Base-by-base conservation (phyloP, 148 eudicot genomes). In the Oxyria digyna region DNA sequence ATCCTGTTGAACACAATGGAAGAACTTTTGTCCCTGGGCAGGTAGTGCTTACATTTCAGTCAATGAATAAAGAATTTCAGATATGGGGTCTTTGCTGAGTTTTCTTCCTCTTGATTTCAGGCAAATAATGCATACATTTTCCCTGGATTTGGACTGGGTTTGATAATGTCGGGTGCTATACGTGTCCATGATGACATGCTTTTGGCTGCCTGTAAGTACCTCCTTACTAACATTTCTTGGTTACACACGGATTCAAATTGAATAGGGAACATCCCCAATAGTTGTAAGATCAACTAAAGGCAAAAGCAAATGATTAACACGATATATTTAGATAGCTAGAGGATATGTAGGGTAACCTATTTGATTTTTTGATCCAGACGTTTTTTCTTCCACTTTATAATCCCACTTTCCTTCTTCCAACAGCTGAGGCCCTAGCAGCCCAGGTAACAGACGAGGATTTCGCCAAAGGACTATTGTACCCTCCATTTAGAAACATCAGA, bases 141-240 rank as follows among this genome's bases (percentile, higher is more conserved):
- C 79, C 98, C 98, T 69, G 97, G 98, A 67, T 73, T 94, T 54
- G 98, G 98, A 69, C 85, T 94, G 72, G 98, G 98, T 27, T 78
- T 94, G 81, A 86, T 94, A 42, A 90, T 94, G 21, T 88, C 98
- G 69, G 98, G 98, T 69, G 97, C 98, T 59, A 85, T 94, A 75
- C 98, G 98, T 50, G 98, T 92, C 69, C 98, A 92, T 62, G 94
- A 92, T 73, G 98, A 94, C 77, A 94, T 94, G 97, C 98, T 94
- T 74, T 77, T 94, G 73, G 97, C 86, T 68, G 98, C 98, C 26
- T 88, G 98, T 94, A 85, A 88, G 98, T 85, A 72, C 69, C 4
- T 13, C 6, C 38, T 10, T 41, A 4, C 26, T 57, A 59, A 17
- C 10, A 29, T 57, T 29, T 27, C 18, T 57, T 29, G 37, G 35